phyloP scores from a whole-genome alignment of 352 stramenopile species.

The Pythium vanterpoolii region DNA sequence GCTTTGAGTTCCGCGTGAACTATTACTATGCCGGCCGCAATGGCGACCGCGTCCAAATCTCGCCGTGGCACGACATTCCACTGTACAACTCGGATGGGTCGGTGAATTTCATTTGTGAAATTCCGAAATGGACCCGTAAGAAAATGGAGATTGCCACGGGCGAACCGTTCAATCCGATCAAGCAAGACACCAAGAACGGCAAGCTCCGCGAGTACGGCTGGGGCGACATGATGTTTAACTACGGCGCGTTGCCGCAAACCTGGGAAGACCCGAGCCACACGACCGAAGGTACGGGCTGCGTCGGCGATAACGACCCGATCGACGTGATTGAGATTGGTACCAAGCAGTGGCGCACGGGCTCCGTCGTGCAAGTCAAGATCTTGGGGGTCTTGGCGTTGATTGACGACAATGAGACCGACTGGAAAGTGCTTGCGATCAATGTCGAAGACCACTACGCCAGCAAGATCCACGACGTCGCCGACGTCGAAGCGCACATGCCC shows the following conservation, averaged over 20 bases:
- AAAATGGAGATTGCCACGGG: conserved; percentile 99
- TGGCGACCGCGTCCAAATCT: conserved; percentile 86
- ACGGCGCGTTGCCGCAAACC: conserved; percentile 98
- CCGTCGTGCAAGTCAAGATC: conserved; percentile 96
- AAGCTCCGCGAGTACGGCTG: conserved; percentile 95
- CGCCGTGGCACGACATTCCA: conserved; percentile 98
- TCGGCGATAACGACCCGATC: conserved; percentile 97
- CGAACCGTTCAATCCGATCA: conserved; percentile 96
- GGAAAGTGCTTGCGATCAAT: conserved; percentile 98
- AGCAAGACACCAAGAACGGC: conserved; percentile 99
- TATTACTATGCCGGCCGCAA: conserved; percentile 83
- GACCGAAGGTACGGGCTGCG: conserved; percentile 76
- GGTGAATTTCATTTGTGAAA: conserved; percentile 95
- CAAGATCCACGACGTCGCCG: conserved; percentile 97
- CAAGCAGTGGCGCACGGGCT: conserved; percentile 90
- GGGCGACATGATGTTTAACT: conserved; percentile 99
- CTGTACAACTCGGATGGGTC: conserved; percentile 89
- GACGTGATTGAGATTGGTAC: conserved; percentile 98
- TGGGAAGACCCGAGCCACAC: conserved; percentile 97
- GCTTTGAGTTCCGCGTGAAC: conserved; percentile 88
- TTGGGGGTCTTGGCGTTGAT: conserved; percentile 99
- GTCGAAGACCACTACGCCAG: conserved; percentile 95
- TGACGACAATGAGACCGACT: conserved; percentile 99
- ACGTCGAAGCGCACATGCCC: conserved; percentile 95
- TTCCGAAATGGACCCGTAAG: conserved; percentile 97